phyloP scores from a whole-genome alignment of 2,329 filamentous ascomycete genomes.

The Phialophora chinensis region DNA sequence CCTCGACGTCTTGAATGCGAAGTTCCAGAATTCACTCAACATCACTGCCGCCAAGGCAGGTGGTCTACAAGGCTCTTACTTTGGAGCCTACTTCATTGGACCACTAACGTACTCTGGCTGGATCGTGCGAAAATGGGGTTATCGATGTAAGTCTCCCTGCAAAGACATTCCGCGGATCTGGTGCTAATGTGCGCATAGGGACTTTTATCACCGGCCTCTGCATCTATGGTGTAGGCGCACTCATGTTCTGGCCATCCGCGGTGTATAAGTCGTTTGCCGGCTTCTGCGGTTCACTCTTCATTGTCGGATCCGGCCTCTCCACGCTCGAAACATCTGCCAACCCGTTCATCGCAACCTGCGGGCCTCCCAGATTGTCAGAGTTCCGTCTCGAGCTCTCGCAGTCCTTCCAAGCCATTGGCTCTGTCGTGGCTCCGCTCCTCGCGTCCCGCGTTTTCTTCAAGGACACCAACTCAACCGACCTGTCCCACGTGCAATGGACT shows the following conservation, averaged over 20 bases:
- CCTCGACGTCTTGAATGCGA: constrained; percentile 59
- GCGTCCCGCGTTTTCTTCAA: constrained; percentile 71
- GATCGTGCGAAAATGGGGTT: constrained; percentile 72
- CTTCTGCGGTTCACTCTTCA: constrained; percentile 71
- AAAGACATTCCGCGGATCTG: not conserved
- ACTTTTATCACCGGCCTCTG: constrained; percentile 77
- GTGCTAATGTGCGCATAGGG: not conserved
- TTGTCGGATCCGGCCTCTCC: constrained; percentile 74
- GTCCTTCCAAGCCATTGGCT: constrained; percentile 77
- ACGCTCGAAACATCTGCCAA: constrained; percentile 80
- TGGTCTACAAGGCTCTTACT: constrained; percentile 69
- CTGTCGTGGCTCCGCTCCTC: constrained; percentile 74
- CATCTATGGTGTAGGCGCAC: constrained; percentile 73
- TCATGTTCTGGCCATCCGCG: constrained; percentile 85
- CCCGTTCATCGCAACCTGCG: constrained; percentile 77
- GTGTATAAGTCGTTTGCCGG: constrained; percentile 74
- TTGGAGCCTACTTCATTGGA: constrained; percentile 64
- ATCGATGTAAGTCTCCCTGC: constrained; percentile 55
- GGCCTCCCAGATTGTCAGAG: constrained; percentile 75
- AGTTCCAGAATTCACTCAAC: constrained; percentile 63
- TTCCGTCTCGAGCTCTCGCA: constrained; percentile 80
- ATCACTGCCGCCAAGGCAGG: constrained; percentile 64
- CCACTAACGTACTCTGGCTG: constrained; percentile 61
- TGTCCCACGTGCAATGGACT: constrained; percentile 76
- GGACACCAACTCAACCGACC: constrained; percentile 63